Base-by-base conservation (phyloP, 345 rosid genomes). In the Eucalyptus regnans region DNA sequence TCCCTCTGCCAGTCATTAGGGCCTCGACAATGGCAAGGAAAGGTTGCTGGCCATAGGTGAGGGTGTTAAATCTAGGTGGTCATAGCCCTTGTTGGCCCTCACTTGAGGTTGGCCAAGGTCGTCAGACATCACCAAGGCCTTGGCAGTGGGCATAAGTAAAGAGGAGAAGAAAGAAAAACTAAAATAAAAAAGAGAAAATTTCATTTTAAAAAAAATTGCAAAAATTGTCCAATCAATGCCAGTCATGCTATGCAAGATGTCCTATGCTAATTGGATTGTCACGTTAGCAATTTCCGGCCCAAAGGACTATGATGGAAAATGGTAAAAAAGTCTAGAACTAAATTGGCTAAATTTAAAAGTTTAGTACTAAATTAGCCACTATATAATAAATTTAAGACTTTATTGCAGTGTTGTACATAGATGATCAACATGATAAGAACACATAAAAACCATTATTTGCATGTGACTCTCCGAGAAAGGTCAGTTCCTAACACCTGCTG, bases 1-100 rank as follows among this genome's bases (percentile, higher is more conserved):
- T 76, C 48, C 27, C 83, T 68, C 0, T 0, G 12, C 3, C 0
- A 1, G 4, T 71, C 1, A 1, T 22, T 4, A 3, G 2, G 22
- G 22, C 43, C 43, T 31, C 0, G 7, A 11, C 11, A 4, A 31
- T 31, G 41, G 3, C 11, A 0, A 16, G 8, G 11, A 33, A 31
- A 66, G 22, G 43, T 66, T 6, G 11, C 11, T 8, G 22, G 23
- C 80, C 80, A 68, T 41, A 68, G 23, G 4, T 33, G 23, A 68
- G 25, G 8, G 27, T 27, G 16, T 64, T 4, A 14, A n/a, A 5
- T 64, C 0, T n/a, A 0, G 37, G 37, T 3, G 1, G 9, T n/a
- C 33, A 64, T 15, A 29, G 7, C 37, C 71, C 33, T 64, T 12
- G 4, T 15, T 0, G 5, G 9, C 9, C 71, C 71, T 64, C 9